A percentile compares a stretch with the other conserved stretches of the same genome.
phyloP scores from a whole-genome alignment of 352 stramenopile species.

The Pythium coloratum region DNA sequence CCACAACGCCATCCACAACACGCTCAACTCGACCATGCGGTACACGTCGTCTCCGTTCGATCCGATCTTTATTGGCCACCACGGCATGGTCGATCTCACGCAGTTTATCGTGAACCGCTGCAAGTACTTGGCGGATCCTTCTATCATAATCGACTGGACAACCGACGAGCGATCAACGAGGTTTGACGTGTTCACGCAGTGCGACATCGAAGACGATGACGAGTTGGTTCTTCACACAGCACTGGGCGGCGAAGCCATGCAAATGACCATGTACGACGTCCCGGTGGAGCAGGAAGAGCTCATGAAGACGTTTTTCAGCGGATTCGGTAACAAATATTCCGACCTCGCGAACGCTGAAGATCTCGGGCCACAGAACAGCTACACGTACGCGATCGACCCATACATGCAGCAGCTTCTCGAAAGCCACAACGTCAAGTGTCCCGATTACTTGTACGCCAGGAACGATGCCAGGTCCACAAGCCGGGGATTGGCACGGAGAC shows the following conservation, averaged over 20 bases:
- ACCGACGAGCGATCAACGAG: background rate
- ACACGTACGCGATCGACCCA: conserved; percentile 29
- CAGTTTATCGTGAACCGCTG: conserved; percentile 28
- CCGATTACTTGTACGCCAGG: conserved; percentile 16
- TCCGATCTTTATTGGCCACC: conserved; percentile 28
- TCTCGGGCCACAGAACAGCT: conserved; percentile 22
- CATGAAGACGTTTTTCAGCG: conserved; percentile 29
- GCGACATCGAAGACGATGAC: conserved; percentile 12
- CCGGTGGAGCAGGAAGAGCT: conserved; percentile 11
- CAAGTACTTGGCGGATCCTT: conserved; percentile 16
- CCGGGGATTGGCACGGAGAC: background rate
- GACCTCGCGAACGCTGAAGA: conserved; percentile 20
- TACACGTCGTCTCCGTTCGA: conserved; percentile 25
- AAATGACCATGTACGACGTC: conserved; percentile 12
- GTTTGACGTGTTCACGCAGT: conserved; percentile 21
- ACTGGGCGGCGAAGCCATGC: conserved; percentile 18
- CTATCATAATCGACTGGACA: conserved; percentile 11
- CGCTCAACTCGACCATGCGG: conserved; percentile 25
- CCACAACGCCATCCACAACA: conserved; percentile 31
- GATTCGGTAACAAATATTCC: conserved; percentile 21
- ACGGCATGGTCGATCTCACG: conserved; percentile 27
- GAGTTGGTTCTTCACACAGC: conserved; percentile 8
- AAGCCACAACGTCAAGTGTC: conserved; percentile 22
- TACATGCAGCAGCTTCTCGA: conserved; percentile 20
- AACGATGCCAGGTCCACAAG: background rate